These are phyloP conservation scores for Ligustrum vulgare DNA, from an alignment of 257 asterid species.

Conservation along the genomic window DNA sequence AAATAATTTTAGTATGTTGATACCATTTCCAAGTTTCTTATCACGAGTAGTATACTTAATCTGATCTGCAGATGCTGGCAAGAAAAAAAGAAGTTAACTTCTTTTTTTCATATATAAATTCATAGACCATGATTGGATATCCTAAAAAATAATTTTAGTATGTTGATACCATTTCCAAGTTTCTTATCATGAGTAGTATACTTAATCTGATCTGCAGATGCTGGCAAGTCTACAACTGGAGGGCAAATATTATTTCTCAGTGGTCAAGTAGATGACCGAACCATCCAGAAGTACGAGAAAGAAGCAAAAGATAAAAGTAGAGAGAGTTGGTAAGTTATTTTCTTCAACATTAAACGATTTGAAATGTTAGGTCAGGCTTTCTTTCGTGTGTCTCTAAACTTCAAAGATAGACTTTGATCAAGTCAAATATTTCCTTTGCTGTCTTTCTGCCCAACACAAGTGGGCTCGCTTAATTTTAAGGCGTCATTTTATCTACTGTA, in stretches of 20 bases:
- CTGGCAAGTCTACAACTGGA: slow-evolving; percentile 96
- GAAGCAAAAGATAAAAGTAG: slow-evolving; percentile 96
- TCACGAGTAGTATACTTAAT: slow-evolving; percentile 11
- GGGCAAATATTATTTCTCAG: slow-evolving; percentile 90
- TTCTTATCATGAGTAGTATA: slow-evolving; percentile 11
- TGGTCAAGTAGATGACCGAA: slow-evolving; percentile 97
- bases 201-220: slow-evolving; percentile 57
- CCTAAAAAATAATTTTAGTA: not conserved
- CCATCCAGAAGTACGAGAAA: slow-evolving; percentile 96
- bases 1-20: not conserved
- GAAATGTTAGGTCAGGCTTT: not conserved
- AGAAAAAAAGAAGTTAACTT: not conserved
- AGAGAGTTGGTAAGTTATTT: slow-evolving; percentile 84
- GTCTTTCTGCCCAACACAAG: not conserved
- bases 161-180: slow-evolving; percentile 12
- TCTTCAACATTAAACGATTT: slow-evolving; percentile 1
- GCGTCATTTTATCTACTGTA: slow-evolving; percentile 2
- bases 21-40: slow-evolving; percentile 17
- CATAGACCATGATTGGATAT: not conserved
- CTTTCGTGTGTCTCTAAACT: not conserved
- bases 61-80: slow-evolving; percentile 83
- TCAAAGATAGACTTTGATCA: not conserved
- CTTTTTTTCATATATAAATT: not conserved
- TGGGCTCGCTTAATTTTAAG: not conserved
- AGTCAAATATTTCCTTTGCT: not conserved